Evolutionary conservation across 1,139 yeast genomes (phyloP).

Genomic region (Tardiomyces blankii): DNA sequence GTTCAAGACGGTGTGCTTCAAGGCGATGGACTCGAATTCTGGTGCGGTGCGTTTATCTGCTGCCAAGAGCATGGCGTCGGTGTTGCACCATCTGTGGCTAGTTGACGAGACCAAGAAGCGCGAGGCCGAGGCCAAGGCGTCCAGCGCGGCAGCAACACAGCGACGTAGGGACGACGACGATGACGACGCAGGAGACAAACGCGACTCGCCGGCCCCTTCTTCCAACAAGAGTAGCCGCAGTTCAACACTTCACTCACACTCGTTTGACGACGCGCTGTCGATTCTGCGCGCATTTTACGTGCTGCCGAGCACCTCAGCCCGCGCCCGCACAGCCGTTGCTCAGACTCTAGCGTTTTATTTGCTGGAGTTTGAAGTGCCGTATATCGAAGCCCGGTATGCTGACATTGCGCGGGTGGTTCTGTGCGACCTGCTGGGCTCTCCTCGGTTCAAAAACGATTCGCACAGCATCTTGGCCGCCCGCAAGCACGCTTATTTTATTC

Average conservation of each 20-base stretch:
- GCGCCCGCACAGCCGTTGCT: conserved; percentile 20
- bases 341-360: conserved; percentile 20
- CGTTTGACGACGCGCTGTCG: conserved; percentile 14
- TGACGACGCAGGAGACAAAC: conserved; percentile 9
- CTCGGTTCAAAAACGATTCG: conserved; percentile 9
- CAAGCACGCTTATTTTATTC: conserved; percentile 18
- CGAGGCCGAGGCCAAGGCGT: conserved; percentile 5
- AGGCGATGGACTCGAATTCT: conserved; percentile 20
- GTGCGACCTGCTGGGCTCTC: conserved; percentile 6
- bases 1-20: conserved; percentile 16
- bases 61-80: conserved; percentile 21
- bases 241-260: conserved; percentile 8
- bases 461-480: conserved; percentile 14
- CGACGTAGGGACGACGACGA: conserved; percentile 7
- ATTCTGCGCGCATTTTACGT: conserved; percentile 10
- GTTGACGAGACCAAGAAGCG: conserved; percentile 2
- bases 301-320: conserved; percentile 10
- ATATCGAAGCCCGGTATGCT: conserved; percentile 17
- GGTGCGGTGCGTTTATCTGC: conserved; percentile 22
- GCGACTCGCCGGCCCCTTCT: conserved; percentile 4
- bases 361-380: conserved; percentile 10
- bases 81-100: conserved; percentile 4
- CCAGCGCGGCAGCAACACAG: conserved; percentile 1
- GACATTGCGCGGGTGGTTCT: conserved; percentile 15
- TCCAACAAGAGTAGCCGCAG: conserved; percentile 6